phyloP scores from a whole-genome alignment of 2,329 filamentous ascomycete genomes.

The Ceratocystis alfenasii region DNA sequence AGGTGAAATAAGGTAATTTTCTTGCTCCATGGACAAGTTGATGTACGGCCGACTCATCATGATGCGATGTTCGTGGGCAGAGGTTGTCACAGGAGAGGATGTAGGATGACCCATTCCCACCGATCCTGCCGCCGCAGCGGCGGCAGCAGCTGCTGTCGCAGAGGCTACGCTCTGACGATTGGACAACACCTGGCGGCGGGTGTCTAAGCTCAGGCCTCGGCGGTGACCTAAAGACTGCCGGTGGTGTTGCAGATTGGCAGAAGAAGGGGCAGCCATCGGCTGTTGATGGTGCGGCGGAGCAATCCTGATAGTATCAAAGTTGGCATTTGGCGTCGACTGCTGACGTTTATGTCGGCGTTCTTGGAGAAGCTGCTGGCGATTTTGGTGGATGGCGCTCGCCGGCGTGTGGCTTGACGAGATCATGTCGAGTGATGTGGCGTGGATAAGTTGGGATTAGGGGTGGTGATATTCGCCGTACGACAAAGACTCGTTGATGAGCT shows the following conservation, averaged over 20 bases:
- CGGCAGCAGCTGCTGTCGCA: conserved; percentile 19
- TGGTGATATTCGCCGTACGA: neutral
- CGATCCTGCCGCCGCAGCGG: conserved; percentile 31
- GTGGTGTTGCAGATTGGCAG: conserved; percentile 12
- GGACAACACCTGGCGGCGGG: conserved; percentile 39
- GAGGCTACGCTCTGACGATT: conserved; percentile 17
- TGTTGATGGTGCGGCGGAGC: conserved; percentile 32
- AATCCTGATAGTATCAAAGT: conserved; percentile 61
- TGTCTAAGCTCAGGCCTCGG: conserved; percentile 76
- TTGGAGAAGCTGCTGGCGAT: conserved; percentile 25
- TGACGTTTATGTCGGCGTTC: conserved; percentile 60
- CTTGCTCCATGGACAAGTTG: conserved; percentile 25
- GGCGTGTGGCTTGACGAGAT: conserved; percentile 20
- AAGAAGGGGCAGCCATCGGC: conserved; percentile 26
- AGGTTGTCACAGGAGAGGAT: conserved; percentile 30
- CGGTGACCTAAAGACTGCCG: conserved; percentile 44
- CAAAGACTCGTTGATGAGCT: neutral
- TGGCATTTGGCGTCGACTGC: conserved; percentile 65
- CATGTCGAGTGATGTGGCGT: neutral
- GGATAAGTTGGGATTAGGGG: neutral
- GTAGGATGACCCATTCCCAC: conserved; percentile 25
- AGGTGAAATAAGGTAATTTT: conserved; percentile 47
- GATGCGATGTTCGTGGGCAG: conserved; percentile 23
- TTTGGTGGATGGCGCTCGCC: conserved; percentile 20
- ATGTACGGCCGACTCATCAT: conserved; percentile 29